Evolutionary conservation across 192 early-diverging fungal genomes (phyloP), one percentile per base, ranked within the genome.

Genomic region (Backusella liffmaniae): DNA sequence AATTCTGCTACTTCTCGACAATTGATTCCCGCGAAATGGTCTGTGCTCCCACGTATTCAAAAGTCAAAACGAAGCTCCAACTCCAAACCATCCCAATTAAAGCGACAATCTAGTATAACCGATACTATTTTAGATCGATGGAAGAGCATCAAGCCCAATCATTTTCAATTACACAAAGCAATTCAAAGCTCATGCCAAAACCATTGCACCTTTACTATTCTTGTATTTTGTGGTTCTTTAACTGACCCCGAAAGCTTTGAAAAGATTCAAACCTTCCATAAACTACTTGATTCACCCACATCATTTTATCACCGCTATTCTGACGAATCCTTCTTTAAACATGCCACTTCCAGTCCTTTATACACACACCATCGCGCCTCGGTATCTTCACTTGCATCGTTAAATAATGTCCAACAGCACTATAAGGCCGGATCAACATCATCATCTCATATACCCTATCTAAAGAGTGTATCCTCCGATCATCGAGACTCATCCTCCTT

Each of bases 151-250:
- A 66, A 56, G 15, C 37, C 77, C 1, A 78, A 78, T 51, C 71
- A 73, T 73, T 44, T 41, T 46, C 59, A 72, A 7, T 34, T 77
- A 44, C 51, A 36, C 15, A 62, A 77, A 29, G n/a, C 35, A 23
- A 77, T 67, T 15, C 62, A 68, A 13, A 37, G 13, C 23, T 35
- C 26, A 21, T 21, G 56, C 12, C 16, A 51, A 34, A 49, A 66
- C 23, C 23, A 32, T 36, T 62, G 36, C 18, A 77, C 70, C 0
- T 78, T 78, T 35, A 68, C 72, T 13, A 46, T 78, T 1, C 66
- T 78, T 34, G 66, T 78, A 8, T 66, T 78, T 23, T 78, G 72
- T 13, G 77, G 77, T 34, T 78, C 77, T 5, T 35, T 78, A 15
- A 18, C 26, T 18, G 76, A 77, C n/a, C 76, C 46, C 6, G 51